These are phyloP conservation scores for Termitomyces sp. DNA, from an alignment of 768 basidiomycete genomes.

Conservation along the genomic window DNA sequence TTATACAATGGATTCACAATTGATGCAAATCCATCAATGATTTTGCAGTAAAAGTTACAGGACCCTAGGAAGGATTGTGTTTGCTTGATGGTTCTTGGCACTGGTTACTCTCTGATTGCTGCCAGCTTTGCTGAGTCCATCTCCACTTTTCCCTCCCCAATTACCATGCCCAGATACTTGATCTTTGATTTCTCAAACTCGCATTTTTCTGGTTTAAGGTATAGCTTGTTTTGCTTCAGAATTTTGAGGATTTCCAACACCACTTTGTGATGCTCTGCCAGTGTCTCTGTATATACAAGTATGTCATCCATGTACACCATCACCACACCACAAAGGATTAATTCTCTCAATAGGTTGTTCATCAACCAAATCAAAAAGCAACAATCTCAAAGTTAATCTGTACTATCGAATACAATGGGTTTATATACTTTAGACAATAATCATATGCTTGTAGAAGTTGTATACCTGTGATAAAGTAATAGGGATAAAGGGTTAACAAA, in stretches of 20 bases:
- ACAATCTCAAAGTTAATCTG: too few relatives aligned
- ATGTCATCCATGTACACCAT: constrained; percentile 39
- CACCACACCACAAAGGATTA: constrained; percentile 22
- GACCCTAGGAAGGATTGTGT: not conserved
- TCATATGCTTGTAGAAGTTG: too few relatives aligned
- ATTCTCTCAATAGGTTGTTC: constrained; percentile 31
- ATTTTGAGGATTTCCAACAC: not conserved
- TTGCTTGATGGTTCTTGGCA: too few relatives aligned
- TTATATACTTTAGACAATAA: too few relatives aligned
- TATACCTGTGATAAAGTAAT: too few relatives aligned
- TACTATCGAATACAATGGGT: too few relatives aligned
- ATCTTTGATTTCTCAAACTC: constrained; percentile 18
- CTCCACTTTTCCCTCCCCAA: too few relatives aligned
- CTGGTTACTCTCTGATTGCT: constrained; percentile 15
- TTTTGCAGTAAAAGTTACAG: not conserved
- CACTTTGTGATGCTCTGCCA: constrained; percentile 15
- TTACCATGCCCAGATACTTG: constrained; percentile 23
- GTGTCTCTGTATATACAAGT: constrained; percentile 29
- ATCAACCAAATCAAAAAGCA: too few relatives aligned
- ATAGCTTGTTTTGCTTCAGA: constrained; percentile 13
- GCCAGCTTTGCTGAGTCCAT: too few relatives aligned
- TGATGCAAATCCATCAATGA: not conserved
- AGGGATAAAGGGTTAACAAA: too few relatives aligned
- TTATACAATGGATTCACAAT: not conserved
- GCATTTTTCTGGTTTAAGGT: constrained; percentile 21